Evolutionary conservation across 2,329 filamentous ascomycete genomes (phyloP), one percentile per base, ranked within the genome.

Genomic region (Orbilia blumenaviensis): DNA sequence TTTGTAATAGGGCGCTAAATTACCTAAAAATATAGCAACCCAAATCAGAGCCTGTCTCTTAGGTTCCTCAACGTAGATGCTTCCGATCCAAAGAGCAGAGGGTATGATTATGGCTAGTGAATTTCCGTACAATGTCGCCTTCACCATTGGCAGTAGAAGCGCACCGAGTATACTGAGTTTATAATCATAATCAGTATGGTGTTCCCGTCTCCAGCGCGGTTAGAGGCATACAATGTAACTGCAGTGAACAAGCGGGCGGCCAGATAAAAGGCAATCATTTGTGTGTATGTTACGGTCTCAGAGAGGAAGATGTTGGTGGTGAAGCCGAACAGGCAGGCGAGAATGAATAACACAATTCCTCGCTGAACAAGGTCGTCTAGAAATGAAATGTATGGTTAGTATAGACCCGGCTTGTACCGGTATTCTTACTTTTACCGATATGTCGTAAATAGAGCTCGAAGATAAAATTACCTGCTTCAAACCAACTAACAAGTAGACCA

Each of bases 301-400:
- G 86, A 85, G 48, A 87, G 84, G 8, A 85, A 85, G 83, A 89
- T 89, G 79, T 90, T 90, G 12, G 87, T 88, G 2, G 89, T 90
- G 73, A 88, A 87, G 2, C 88, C 89, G 25, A 90, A 83, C 4
- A 90, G 83, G 81, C 87, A 90, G 1, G 87, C 85, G 71, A 90
- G 86, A 50, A 88, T 84, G 79, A 90, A 89, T 0, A 90, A 82
- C 14, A 90, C 85, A n/a, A 85, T 85, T 27, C 89, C 76, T 18
- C 88, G 83, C 74, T 88, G 87, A 10, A 88, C 80, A 36, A 90
- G 85, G 78, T 90, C 89, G 77, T 89, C 87, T 74, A 27, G 18
- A 21, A 42, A 2, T 16, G 23, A 2, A 10, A 48, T 8, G 18
- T 23, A 16, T 21, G 16, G 18, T 63, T 38, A 71, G 34, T n/a